Conservation (phyloP, 306 rosid species). For the Phaseolus lunatus region DNA sequence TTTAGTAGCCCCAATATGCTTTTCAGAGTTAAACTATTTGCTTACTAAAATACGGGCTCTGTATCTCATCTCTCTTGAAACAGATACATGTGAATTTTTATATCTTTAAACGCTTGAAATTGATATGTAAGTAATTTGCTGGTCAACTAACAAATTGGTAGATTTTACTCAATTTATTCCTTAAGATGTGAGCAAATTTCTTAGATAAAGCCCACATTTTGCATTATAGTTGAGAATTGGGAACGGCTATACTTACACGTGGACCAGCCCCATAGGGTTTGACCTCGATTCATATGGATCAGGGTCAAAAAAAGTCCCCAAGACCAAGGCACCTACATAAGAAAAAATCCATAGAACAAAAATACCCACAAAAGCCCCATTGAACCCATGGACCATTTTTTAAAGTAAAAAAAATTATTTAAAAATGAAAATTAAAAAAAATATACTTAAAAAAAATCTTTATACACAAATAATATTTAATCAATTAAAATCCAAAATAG, state of each 20-base stretch:
- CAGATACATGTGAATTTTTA: background rate
- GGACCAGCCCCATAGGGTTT: too few relatives aligned
- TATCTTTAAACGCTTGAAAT: slow-evolving; percentile 3
- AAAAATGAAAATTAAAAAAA: too few relatives aligned
- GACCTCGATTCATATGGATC: too few relatives aligned
- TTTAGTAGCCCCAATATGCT: background rate
- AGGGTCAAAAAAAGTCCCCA: too few relatives aligned
- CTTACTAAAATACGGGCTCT: background rate
- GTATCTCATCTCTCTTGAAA: background rate
- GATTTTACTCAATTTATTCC: slow-evolving; percentile 1
- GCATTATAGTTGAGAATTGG: slow-evolving; percentile 5
- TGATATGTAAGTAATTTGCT: slow-evolving; percentile 20
- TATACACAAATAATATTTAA: too few relatives aligned
- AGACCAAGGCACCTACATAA: too few relatives aligned
- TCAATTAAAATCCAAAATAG: too few relatives aligned
- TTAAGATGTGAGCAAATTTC: slow-evolving; percentile 7
- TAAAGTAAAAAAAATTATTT: too few relatives aligned
- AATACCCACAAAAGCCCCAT: too few relatives aligned
- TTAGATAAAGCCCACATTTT: background rate
- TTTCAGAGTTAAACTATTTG: slow-evolving; percentile 19
- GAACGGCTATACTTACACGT: slow-evolving; percentile 16
- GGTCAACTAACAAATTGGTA: slow-evolving; percentile 10
- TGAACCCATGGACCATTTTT: too few relatives aligned
- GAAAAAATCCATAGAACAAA: too few relatives aligned
- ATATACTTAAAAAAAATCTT: too few relatives aligned